Evolutionary conservation across 2,329 filamentous ascomycete genomes (phyloP), one percentile per base, ranked within the genome.

Genomic region (Venturiaceae sp.): DNA sequence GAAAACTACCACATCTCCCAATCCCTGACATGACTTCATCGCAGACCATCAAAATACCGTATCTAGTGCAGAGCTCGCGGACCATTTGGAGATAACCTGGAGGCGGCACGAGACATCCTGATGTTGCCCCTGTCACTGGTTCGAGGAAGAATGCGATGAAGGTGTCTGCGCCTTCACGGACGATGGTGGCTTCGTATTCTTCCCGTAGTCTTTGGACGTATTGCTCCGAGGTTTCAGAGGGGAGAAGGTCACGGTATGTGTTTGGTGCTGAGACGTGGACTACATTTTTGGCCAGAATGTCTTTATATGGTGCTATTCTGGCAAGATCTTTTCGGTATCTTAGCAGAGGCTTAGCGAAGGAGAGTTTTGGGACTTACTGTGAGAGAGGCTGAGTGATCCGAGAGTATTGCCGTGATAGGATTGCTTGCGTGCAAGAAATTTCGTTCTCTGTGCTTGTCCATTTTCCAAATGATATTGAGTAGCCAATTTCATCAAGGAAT

Each of bases 21-120:
- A 80, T 80, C 2, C 84, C 84, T 53, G 81, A 85, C 85, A 91
- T 89, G 46, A 90, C 79, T 67, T 92, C 89, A 65, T 94, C 90
- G 0, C 92, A 72, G 50, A 92, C 85, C 21, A 94, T 75, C 0
- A 94, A 79, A 0, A 85, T 83, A 0, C 86, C 88, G 65, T 92
- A 77, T 61, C 81, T 82, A 56, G 85, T 79, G 67, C 89, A 94
- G 1, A 94, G 74, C 2, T 75, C 73, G 64, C 81, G 80, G 70
- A 92, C 82, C 0, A 85, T 86, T 55, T 76, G 72, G 53, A 92
- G 82, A 63, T 94, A 94, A 0, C 87, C 87, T 0, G 76, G 73
- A 0, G 85, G 77, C 0, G 85, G 75, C 0, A 84, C 79, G 0
- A 89, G 83, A 64, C 85, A 89, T 0, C 87, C 89, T 0, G 90